These are phyloP conservation scores for Strobilomyces confusus DNA, from an alignment of 768 basidiomycete genomes.

Conservation along the genomic window DNA sequence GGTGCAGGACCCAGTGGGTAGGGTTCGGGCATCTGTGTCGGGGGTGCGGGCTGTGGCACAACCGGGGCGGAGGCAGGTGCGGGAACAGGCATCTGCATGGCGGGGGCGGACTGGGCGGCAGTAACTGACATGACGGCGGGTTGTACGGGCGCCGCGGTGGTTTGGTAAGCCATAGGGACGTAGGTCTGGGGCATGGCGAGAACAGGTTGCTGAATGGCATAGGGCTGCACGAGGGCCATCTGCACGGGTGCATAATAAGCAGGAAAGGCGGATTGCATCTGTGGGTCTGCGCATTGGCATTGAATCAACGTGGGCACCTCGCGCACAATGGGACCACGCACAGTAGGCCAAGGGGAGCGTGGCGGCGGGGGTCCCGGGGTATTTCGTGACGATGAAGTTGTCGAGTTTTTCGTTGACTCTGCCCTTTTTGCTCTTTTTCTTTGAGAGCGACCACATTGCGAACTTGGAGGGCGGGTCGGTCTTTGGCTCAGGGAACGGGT, in stretches of 20 bases:
- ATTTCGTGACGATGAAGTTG: conserved; percentile 15
- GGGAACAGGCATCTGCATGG: conserved; percentile 17
- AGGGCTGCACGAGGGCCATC: conserved; percentile 22
- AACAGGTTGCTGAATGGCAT: conserved; percentile 26
- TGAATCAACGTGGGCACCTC: conserved; percentile 10
- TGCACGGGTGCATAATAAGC: conserved; percentile 28
- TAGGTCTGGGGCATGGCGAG: conserved; percentile 27
- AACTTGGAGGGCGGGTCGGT: conserved; percentile 4
- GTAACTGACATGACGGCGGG: conserved; percentile 8
- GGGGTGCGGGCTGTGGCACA: background rate
- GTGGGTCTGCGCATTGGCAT: conserved; percentile 18
- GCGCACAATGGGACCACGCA: conserved; percentile 10
- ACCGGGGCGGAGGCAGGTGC: background rate
- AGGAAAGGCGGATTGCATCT: conserved; percentile 21
- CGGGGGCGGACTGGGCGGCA: background rate
- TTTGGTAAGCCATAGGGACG: conserved; percentile 23
- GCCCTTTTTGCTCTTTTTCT: conserved; percentile 17
- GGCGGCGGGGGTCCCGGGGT: conserved; percentile 3
- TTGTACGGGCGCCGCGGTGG: conserved; percentile 8
- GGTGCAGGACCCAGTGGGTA: background rate
- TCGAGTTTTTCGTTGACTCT: conserved; percentile 18
- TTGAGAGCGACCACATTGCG: conserved; percentile 19
- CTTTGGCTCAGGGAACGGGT: background rate
- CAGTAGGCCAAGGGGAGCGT: conserved; percentile 23
- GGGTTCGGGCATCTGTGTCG: conserved; percentile 22